Conservation (phyloP, 768 basidiomycete genomes). For the Chiua virens region DNA sequence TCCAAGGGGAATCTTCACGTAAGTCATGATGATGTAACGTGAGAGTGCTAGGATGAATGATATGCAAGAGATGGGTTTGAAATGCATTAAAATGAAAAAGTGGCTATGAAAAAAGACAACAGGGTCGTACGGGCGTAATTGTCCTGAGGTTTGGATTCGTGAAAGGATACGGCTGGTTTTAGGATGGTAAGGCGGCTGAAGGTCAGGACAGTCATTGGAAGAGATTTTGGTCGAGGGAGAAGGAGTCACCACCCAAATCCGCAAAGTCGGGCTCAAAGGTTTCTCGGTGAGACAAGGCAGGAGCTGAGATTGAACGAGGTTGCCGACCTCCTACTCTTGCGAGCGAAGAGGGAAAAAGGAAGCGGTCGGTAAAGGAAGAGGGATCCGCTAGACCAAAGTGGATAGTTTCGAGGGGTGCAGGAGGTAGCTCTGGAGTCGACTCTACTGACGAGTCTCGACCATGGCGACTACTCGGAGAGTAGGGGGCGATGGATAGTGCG, state of each 20-base stretch:
- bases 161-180: constrained; percentile 18
- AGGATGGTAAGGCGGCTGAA: constrained; percentile 11
- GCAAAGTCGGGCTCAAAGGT: constrained; percentile 44
- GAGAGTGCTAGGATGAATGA: constrained; percentile 26
- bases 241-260: constrained; percentile 34
- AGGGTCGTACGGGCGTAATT: constrained; percentile 30
- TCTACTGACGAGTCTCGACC: constrained; percentile 48
- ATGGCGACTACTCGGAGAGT: constrained; percentile 43
- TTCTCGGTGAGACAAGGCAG: constrained; percentile 31
- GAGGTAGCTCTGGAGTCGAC: constrained; percentile 53
- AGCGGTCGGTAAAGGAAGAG: constrained; percentile 35
- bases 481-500: constrained; percentile 56
- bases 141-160: constrained; percentile 25
- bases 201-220: constrained; percentile 42
- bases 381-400: constrained; percentile 40
- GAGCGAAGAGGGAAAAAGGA: constrained; percentile 22
- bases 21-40: constrained; percentile 17
- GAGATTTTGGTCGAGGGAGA: constrained; percentile 46
- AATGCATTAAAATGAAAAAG: constrained; percentile 30
- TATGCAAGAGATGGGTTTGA: constrained; percentile 36
- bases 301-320: constrained; percentile 44
- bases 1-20: constrained; percentile 21
- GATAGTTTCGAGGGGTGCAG: constrained; percentile 39
- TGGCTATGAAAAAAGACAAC: constrained; percentile 26
- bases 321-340: constrained; percentile 23